phyloP scores from a whole-genome alignment of 805 yeast species.

The Candida broadrunensis region DNA sequence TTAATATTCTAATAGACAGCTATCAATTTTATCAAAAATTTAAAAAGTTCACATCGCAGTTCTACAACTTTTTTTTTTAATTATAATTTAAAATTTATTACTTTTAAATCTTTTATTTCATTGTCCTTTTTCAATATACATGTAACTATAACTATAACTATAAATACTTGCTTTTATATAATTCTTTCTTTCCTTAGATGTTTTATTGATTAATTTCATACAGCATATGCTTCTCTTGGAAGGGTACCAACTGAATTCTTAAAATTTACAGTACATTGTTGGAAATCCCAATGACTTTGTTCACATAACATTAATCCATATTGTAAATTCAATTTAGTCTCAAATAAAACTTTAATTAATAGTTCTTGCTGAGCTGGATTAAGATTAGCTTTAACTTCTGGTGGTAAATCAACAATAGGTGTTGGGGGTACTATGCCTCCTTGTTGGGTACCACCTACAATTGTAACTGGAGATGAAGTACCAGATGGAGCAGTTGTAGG shows the following conservation, averaged over 20 bases:
- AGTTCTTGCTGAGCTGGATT: constrained; percentile 59
- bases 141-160: too few species aligned
- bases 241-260: constrained; percentile 56
- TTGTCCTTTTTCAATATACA: too few species aligned
- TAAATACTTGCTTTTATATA: too few species aligned
- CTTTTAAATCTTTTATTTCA: too few species aligned
- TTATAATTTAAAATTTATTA: too few species aligned
- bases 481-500: constrained; percentile 5
- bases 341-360: constrained; percentile 60
- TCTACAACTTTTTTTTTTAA: too few species aligned
- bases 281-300: constrained; percentile 83
- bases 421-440: constrained; percentile 9
- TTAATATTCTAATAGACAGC: too few species aligned
- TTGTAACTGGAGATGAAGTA: constrained; percentile 12
- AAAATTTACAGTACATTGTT: constrained; percentile 67
- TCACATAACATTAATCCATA: constrained; percentile 81
- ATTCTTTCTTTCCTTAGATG: too few species aligned
- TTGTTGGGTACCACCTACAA: constrained; percentile 10
- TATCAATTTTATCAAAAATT: too few species aligned
- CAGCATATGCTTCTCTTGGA: constrained; percentile 38
- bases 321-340: constrained; percentile 75
- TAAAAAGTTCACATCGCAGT: too few species aligned
- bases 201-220: too few species aligned
- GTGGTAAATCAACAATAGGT: constrained; percentile 45
- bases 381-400: constrained; percentile 51